Conservation (phyloP, 768 basidiomycete species). For the Serendipita vermifera region DNA sequence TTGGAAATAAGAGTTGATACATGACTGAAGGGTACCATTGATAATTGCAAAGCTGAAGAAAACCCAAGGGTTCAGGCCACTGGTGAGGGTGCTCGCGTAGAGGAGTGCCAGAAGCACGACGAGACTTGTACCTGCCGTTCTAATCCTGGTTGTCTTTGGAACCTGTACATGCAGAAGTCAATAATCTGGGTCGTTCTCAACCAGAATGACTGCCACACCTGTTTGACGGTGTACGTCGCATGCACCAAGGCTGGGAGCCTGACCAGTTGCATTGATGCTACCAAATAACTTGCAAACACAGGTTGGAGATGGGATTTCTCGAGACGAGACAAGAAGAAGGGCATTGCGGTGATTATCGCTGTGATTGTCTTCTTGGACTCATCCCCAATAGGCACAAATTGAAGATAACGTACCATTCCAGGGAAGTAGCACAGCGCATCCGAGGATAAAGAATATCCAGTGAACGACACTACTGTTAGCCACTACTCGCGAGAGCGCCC, state of each 20-base stretch:
- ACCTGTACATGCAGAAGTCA: background rate
- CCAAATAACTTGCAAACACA: conserved; percentile 54
- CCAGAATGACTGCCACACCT: conserved; percentile 41
- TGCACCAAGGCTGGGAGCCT: conserved; percentile 60
- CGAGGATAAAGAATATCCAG: conserved; percentile 62
- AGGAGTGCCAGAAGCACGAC: conserved; percentile 40
- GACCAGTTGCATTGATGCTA: conserved; percentile 33
- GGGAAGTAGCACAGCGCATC: conserved; percentile 65
- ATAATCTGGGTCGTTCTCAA: background rate
- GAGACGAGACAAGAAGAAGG: conserved; percentile 66
- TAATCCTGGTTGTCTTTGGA: background rate
- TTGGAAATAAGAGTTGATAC: conserved; percentile 60
- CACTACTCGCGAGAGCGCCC: too few species aligned
- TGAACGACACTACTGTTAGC: too few species aligned
- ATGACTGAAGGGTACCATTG: conserved; percentile 45
- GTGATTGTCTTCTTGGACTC: too few species aligned
- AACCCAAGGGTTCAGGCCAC: conserved; percentile 41
- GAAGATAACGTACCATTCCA: conserved; percentile 93
- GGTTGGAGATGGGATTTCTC: conserved; percentile 43
- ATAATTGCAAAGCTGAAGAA: conserved; percentile 51
- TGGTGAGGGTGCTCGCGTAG: conserved; percentile 51
- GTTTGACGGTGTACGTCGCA: conserved; percentile 55
- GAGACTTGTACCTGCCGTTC: conserved; percentile 27
- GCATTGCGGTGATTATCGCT: conserved; percentile 79
- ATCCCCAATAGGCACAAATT: too few species aligned